Base-by-base conservation (phyloP, 192 early-diverging fungal species). In the Mortierella hygrophila region DNA sequence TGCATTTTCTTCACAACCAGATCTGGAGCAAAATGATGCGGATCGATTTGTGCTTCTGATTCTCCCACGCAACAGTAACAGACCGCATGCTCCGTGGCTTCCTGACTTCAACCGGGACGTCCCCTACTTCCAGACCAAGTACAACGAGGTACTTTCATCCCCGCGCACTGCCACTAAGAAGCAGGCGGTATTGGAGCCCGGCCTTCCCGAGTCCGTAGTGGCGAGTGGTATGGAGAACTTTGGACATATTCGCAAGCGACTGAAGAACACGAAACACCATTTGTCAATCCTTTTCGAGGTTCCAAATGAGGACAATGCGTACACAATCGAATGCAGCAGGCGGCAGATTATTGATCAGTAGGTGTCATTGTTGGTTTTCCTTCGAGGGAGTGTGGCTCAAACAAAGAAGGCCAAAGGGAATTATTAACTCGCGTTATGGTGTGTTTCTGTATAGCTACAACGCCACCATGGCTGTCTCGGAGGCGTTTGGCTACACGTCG, bases 41-140 rank as follows among this genome's bases (percentile, higher is more conserved):
- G 78, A 79, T 21, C 68, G 76, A 41, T 80, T 86, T 47, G 79
- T 86, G 18, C 72, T 86, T 29, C 68, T 86, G 16, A 75, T 86
- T 26, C 29, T 86, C 7, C 84, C 84, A 47, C 72, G 70, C 32
- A 81, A 57, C 26, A 63, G 75, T 0, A 38, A 23, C 15, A 70
- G 26, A 47, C 35, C 75, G 0, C 76, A 63, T 65, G 78, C 84
- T 0, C 84, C 84, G 10, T 86, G 84, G 84, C 63, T 86, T 4
- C 84, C 84, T 18, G 84, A 86, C 42, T 35, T 86, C 11, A 86
- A 81, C 46, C 76, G 77, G 13, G 84, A 86, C 40, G 6, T 1
- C 9, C 74, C 74, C 3, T 35, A 38, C n/a, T 52, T 75, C 54
- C 10, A 21, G 23, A 35, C 54, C 46, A 32, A 32, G 26, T 65